Percentiles rank a stretch among this genome's conserved stretches.
Conservation (phyloP, 495 filamentous ascomycete genomes). For the Geoglossum glabrum region DNA sequence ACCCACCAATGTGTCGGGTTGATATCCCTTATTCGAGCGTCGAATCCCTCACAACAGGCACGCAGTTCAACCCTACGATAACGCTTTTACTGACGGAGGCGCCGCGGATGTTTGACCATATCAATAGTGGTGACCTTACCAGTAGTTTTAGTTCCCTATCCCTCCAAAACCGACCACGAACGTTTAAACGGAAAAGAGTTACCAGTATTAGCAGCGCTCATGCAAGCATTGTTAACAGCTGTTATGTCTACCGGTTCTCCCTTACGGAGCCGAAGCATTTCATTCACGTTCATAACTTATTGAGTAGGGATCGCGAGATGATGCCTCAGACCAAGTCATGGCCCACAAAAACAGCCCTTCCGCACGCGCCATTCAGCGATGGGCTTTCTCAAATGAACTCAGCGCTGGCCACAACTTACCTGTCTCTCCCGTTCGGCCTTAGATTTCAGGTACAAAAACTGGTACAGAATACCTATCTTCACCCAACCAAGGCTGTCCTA, state of each 20-base stretch:
- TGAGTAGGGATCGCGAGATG: conserved; percentile 9
- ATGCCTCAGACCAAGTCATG: conserved; percentile 11
- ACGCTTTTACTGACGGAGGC: conserved; percentile 16
- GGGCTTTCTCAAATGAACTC: conserved; percentile 11
- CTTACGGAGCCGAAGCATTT: conserved; percentile 5
- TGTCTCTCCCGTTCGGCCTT: conserved; percentile 18
- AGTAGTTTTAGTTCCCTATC: not conserved
- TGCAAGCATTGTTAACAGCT: conserved; percentile 9
- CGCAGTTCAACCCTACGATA: conserved; percentile 13
- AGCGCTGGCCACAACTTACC: conserved; percentile 9
- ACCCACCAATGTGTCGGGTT: conserved; percentile 7
- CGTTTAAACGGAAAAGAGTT: conserved; percentile 6
- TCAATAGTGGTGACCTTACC: conserved; percentile 5
- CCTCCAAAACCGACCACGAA: conserved; percentile 5
- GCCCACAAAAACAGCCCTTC: conserved; percentile 4
- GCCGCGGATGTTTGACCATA: conserved; percentile 12
- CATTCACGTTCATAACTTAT: conserved; percentile 1
- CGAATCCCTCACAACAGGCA: conserved; percentile 18
- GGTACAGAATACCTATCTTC: conserved; percentile 19
- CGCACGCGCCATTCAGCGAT: conserved; percentile 1
- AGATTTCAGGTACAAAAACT: conserved; percentile 22
- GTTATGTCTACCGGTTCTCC: conserved; percentile 13
- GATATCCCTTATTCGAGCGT: conserved; percentile 22
- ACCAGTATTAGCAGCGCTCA: conserved; percentile 10
- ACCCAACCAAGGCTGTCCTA: conserved; percentile 16